Evolutionary conservation across 129 eudicot genomes (phyloP), one percentile per base, ranked within the genome.

Genomic region (Flaveria sonorensis): DNA sequence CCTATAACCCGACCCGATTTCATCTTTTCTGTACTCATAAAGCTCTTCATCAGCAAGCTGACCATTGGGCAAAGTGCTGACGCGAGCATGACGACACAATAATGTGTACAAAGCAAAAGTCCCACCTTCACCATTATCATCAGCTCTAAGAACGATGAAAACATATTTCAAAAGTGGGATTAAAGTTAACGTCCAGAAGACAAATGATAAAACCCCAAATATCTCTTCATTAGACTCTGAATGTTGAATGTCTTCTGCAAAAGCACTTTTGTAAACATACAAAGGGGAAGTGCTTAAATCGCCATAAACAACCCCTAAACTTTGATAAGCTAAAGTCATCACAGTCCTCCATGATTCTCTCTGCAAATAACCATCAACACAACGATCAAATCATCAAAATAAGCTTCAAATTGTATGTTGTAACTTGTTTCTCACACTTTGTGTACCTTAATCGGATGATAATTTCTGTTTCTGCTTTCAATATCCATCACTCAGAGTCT

Each of bases 61-160:
- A 6, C 92, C 95, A 68, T 92, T 92, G 3, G 97, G 97, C 89
- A 92, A 77, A 60, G 89, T 87, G 82, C 95, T 89, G 14, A 89
- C 85, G 11, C 95, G 82, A 50, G 97, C 95, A 70, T 92, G 95
- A 6, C 97, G 89, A 73, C 97, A 92, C 0, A 92, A 71, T 68
- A 92, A 74, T 16, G 97, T 81, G 61, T 92, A 92, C 89, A 92
- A 70, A 61, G 97, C 97, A 82, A 92, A 92, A 69, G 97, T 89
- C 16, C 97, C 95, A 1, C 97, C 97, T 89, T 92, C 97, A 48
- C 97, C 97, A 89, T 92, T 92, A 78, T 92, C 95, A 76, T 92
- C 90, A 48, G 95, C 95, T 83, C 89, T 76, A 59, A 92, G 95
- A 23, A 92, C 95, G 45, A 92, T 85, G 68, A 92, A 92, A 32